Conservation (phyloP, 2,329 filamentous ascomycete genomes). For the Colletotrichum incanum region DNA sequence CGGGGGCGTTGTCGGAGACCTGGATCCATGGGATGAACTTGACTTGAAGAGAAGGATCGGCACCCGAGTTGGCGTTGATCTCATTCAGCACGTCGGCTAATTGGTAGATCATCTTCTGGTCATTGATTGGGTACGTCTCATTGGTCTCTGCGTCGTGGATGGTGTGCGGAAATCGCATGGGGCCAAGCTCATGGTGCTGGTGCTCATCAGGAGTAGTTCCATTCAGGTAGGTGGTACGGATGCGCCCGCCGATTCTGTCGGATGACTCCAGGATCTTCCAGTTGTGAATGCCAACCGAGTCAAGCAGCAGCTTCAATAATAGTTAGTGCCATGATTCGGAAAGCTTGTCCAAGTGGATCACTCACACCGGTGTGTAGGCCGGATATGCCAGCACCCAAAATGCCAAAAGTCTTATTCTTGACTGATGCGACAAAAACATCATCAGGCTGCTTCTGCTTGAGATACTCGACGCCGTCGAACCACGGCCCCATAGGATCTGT, state of each 20-base stretch:
- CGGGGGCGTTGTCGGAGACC: constrained; percentile 52
- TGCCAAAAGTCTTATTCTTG: constrained; percentile 50
- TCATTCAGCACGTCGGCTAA: constrained; percentile 58
- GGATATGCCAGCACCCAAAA: constrained; percentile 58
- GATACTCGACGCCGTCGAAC: constrained; percentile 48
- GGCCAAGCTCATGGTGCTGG: constrained; percentile 58
- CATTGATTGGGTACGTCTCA: constrained; percentile 58
- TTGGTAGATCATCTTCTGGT: constrained; percentile 61
- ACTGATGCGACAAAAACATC: constrained; percentile 44
- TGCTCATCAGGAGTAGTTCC: constrained; percentile 48
- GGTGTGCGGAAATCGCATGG: constrained; percentile 60
- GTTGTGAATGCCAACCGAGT: constrained; percentile 60
- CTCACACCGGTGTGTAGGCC: constrained; percentile 50
- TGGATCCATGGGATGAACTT: constrained; percentile 61
- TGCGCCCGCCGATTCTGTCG: constrained; percentile 58
- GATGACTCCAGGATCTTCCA: constrained; percentile 62
- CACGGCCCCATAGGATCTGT: constrained; percentile 45
- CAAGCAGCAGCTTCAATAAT: constrained; percentile 53
- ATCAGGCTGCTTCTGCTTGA: constrained; percentile 47
- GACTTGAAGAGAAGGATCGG: constrained; percentile 50
- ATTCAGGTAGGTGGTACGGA: constrained; percentile 60
- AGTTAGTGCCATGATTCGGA: neutral
- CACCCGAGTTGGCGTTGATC: constrained; percentile 56
- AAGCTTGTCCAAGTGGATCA: neutral
- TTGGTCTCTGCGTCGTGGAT: constrained; percentile 58